Base-by-base conservation (phyloP, 192 early-diverging fungal genomes). In the Backusella luteola region DNA sequence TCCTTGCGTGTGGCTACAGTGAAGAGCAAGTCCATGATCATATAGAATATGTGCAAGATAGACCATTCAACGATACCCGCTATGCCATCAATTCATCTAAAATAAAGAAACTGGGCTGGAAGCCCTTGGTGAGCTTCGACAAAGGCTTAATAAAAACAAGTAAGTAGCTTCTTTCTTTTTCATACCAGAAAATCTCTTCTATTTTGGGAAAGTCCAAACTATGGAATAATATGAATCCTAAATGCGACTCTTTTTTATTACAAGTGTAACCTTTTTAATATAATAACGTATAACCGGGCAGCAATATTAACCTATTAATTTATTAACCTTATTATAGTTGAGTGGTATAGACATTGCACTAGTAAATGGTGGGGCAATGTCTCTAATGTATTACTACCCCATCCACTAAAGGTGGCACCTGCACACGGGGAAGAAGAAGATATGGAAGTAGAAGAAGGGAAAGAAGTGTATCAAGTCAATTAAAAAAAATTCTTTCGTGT, bases 81-180 rank as follows among this genome's bases (percentile, higher is more conserved):
- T 95, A 95, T 73, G 91, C 92, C 17, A 90, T 95, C 8, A 91
- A 93, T 79, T 87, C 84, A 52, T 76, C 81, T 8, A 94, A 93
- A 80, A 72, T 95, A n/a, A 78, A 86, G n/a, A 71, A 63, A 38
- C 81, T 95, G 0, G 93, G 93, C 21, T 95, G 94, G 94, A 44
- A 73, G 26, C 92, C 91, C 11, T 73, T 74, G 34, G 87, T 91
- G 42, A 26, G 42, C 0, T 95, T 92, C 71, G 84, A 89, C 36
- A 85, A 86, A 7, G 94, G 93, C 7, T 81, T 95, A 46, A 67
- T 75, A 56, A 85, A 85, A 59, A 93, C 93, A 39, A 92, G 92
- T 92, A 85, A 80, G 83, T 85, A 14, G 23, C 44, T 29, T 67
- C 67, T 66, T 12, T 21, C 12, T 34, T 9, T 29, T 23, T 59